Conservation (phyloP, 257 asterid genomes). For the Penstemon newberryi region DNA sequence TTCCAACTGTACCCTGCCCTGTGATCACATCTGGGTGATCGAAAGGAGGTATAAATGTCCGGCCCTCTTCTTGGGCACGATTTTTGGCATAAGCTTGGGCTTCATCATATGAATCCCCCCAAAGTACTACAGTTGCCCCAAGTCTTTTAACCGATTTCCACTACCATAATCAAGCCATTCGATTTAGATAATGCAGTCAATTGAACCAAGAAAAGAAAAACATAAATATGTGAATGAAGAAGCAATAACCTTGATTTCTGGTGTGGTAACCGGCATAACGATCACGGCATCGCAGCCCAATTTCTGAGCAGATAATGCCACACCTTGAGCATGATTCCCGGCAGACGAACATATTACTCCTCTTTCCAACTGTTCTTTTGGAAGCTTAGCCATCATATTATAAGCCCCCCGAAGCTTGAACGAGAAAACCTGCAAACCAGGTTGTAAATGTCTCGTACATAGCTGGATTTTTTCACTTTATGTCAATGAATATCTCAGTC, state of each 20-base stretch:
- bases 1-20: slow-evolving; percentile 95
- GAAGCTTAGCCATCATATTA: slow-evolving; percentile 90
- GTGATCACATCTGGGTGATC: slow-evolving; percentile 84
- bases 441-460: slow-evolving; percentile 1
- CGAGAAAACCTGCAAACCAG: slow-evolving; percentile 65
- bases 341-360: slow-evolving; percentile 95
- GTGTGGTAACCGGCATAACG: slow-evolving; percentile 87
- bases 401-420: slow-evolving; percentile 94
- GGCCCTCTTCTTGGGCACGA: slow-evolving; percentile 65
- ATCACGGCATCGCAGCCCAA: slow-evolving; percentile 76
- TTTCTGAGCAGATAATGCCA: slow-evolving; percentile 73
- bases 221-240: slow-evolving; percentile 6
- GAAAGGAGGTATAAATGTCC: slow-evolving; percentile 82
- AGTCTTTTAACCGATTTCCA: slow-evolving; percentile 79
- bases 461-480: background rate
- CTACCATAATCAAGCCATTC: slow-evolving; percentile 33
- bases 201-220: background rate
- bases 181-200: slow-evolving; percentile 6
- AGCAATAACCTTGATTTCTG: slow-evolving; percentile 75
- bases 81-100: slow-evolving; percentile 84
- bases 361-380: slow-evolving; percentile 57
- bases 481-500: background rate
- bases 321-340: slow-evolving; percentile 95
- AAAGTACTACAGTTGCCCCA: slow-evolving; percentile 79
- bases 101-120: slow-evolving; percentile 87